These are phyloP conservation scores for Wilcoxina mikolae DNA, from an alignment of 495 filamentous ascomycete species.

Conservation along the genomic window DNA sequence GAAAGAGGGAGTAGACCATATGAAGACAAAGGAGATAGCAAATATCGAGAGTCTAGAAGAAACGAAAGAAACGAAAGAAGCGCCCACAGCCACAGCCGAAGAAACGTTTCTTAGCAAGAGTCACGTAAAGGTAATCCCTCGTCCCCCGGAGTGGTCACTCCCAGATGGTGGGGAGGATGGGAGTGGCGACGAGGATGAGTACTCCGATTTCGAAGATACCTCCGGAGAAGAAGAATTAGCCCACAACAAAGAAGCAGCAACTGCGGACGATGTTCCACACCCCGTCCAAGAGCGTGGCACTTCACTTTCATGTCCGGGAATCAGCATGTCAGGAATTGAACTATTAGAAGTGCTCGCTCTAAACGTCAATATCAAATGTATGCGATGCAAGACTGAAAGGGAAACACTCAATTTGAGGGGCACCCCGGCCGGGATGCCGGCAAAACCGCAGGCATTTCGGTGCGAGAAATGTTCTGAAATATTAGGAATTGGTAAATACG, in stretches of 20 bases:
- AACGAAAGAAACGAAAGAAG: background rate
- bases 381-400: slow-evolving; percentile 62
- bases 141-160: slow-evolving; percentile 67
- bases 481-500: slow-evolving; percentile 46
- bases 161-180: slow-evolving; percentile 22
- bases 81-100: background rate
- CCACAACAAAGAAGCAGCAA: slow-evolving; percentile 20
- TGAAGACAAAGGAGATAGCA: slow-evolving; percentile 9
- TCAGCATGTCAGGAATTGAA: slow-evolving; percentile 72
- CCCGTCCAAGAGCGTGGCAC: slow-evolving; percentile 46
- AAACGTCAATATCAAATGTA: slow-evolving; percentile 65
- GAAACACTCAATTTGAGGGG: slow-evolving; percentile 55
- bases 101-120: slow-evolving; percentile 35
- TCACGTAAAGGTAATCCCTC: slow-evolving; percentile 62
- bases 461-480: slow-evolving; percentile 68
- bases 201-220: slow-evolving; percentile 34
- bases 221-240: slow-evolving; percentile 36
- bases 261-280: slow-evolving; percentile 26
- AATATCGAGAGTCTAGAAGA: no score
- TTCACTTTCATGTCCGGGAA: slow-evolving; percentile 64
- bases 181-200: slow-evolving; percentile 31
- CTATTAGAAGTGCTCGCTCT: slow-evolving; percentile 56
- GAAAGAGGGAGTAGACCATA: slow-evolving; percentile 22
- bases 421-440: slow-evolving; percentile 27
- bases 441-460: slow-evolving; percentile 30